Conservation (phyloP, 1,284 basidiomycete genomes). For the Rhodofomes roseus region DNA sequence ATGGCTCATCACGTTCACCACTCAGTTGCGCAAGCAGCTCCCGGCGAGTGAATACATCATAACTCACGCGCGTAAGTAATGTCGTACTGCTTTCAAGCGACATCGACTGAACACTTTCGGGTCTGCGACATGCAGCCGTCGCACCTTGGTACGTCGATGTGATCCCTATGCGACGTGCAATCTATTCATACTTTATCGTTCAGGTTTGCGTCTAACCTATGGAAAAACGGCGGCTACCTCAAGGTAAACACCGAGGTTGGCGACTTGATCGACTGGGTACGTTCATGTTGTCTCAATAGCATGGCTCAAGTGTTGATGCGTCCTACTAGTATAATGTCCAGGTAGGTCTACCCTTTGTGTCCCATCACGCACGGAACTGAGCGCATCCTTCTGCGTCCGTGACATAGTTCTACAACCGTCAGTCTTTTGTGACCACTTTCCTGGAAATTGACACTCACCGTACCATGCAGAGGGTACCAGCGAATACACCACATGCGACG, state of each 20-base stretch:
- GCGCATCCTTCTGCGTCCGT: background rate
- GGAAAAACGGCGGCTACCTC: conserved; percentile 59
- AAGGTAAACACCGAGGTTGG: conserved; percentile 55
- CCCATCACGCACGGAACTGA: background rate
- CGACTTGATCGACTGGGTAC: conserved; percentile 38
- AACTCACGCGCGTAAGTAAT: conserved; percentile 34
- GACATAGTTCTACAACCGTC: conserved; percentile 63
- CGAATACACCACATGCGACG: conserved; percentile 55
- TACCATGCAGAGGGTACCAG: conserved; percentile 42
- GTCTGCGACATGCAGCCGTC: conserved; percentile 29
- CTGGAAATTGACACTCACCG: background rate
- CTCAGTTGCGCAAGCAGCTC: conserved; percentile 31
- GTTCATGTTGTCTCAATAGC: conserved; percentile 3
- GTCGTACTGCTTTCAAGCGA: background rate
- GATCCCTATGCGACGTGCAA: background rate
- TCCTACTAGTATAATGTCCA: conserved; percentile 42
- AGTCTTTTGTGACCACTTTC: conserved; percentile 11
- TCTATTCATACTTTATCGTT: too few species aligned
- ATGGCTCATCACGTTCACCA: conserved; percentile 44
- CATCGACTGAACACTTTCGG: background rate
- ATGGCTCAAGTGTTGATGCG: background rate
- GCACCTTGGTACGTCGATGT: conserved; percentile 42
- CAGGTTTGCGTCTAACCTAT: conserved; percentile 50
- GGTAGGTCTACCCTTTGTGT: conserved; percentile 19
- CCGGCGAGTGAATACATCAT: conserved; percentile 32